A percentile compares a stretch with the other conserved stretches of the same genome.
These are phyloP conservation scores for Caryopteris hybrid DNA, from an alignment of 305 asterid species.

Conservation along the genomic window DNA sequence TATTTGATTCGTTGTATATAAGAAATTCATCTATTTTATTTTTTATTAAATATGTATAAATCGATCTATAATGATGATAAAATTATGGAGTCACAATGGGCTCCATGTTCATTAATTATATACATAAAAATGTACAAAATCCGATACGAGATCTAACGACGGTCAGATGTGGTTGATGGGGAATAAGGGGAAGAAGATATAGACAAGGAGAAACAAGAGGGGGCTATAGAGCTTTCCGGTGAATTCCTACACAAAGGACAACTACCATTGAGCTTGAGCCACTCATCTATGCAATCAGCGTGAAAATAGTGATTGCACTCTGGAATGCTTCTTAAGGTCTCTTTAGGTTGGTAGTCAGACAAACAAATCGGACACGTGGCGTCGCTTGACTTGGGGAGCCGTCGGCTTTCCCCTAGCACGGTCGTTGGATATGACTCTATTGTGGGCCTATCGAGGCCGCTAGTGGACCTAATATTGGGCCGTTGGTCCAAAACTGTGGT, in stretches of 20 bases:
- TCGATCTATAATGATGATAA: not conserved
- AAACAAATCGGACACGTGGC: slow-evolving; percentile 59
- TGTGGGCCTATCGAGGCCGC: slow-evolving; percentile 35
- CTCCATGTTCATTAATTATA: not conserved
- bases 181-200: slow-evolving; percentile 28
- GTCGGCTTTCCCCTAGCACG: slow-evolving; percentile 61
- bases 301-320: slow-evolving; percentile 69
- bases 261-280: slow-evolving; percentile 66
- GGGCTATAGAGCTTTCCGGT: slow-evolving; percentile 33
- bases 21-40: no score
- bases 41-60: no score
- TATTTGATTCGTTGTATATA: no score
- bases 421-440: slow-evolving; percentile 64
- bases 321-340: slow-evolving; percentile 50
- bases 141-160: not conserved
- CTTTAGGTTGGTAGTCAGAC: slow-evolving; percentile 52
- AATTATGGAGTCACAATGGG: not conserved
- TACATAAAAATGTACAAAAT: slow-evolving; percentile 9
- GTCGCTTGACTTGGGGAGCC: slow-evolving; percentile 48
- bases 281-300: slow-evolving; percentile 57
- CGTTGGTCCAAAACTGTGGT: slow-evolving; percentile 21
- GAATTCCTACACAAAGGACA: slow-evolving; percentile 68
- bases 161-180: slow-evolving; percentile 2
- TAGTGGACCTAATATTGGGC: slow-evolving; percentile 22
- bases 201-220: slow-evolving; percentile 29